These are phyloP conservation scores for Stagonosporopsis cucurbitacearum DNA, from an alignment of 2,329 filamentous ascomycete genomes.

Conservation along the genomic window DNA sequence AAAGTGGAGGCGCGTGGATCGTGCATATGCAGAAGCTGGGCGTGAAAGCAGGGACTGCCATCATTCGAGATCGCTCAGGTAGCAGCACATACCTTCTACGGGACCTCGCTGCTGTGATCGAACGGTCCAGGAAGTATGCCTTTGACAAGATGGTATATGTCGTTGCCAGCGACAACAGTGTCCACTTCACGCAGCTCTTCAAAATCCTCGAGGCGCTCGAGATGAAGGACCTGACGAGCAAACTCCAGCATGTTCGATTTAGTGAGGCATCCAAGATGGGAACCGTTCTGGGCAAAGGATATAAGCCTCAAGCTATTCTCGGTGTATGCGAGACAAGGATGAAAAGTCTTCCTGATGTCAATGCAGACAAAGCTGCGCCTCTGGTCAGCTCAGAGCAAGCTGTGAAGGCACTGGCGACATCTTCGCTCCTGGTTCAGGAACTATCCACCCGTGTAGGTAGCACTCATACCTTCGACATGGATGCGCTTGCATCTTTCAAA, in stretches of 20 bases:
- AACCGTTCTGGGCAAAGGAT: constrained; percentile 64
- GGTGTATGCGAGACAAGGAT: constrained; percentile 46
- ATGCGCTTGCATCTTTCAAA: constrained; percentile 37
- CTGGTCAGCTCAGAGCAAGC: constrained; percentile 25
- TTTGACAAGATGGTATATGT: constrained; percentile 86
- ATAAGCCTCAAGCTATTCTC: constrained; percentile 72
- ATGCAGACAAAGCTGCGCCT: constrained; percentile 27
- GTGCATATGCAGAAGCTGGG: constrained; percentile 75
- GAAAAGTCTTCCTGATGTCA: constrained; percentile 18
- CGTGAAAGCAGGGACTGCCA: constrained; percentile 72
- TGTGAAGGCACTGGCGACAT: constrained; percentile 25
- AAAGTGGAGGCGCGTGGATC: constrained; percentile 74
- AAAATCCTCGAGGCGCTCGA: constrained; percentile 78
- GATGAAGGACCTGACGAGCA: constrained; percentile 69
- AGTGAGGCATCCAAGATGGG: constrained; percentile 64
- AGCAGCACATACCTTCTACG: constrained; percentile 79
- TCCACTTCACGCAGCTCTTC: constrained; percentile 76
- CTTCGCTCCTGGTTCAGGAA: constrained; percentile 39
- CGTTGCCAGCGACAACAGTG: constrained; percentile 73
- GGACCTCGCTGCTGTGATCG: constrained; percentile 76
- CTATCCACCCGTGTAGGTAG: constrained; percentile 30
- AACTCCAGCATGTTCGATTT: constrained; percentile 78
- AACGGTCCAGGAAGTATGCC: constrained; percentile 65
- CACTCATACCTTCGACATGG: constrained; percentile 36
- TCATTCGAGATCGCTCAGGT: constrained; percentile 76